These are phyloP conservation scores for Ophiostoma tasmaniense DNA, from an alignment of 2,329 filamentous ascomycete species.

Conservation along the genomic window DNA sequence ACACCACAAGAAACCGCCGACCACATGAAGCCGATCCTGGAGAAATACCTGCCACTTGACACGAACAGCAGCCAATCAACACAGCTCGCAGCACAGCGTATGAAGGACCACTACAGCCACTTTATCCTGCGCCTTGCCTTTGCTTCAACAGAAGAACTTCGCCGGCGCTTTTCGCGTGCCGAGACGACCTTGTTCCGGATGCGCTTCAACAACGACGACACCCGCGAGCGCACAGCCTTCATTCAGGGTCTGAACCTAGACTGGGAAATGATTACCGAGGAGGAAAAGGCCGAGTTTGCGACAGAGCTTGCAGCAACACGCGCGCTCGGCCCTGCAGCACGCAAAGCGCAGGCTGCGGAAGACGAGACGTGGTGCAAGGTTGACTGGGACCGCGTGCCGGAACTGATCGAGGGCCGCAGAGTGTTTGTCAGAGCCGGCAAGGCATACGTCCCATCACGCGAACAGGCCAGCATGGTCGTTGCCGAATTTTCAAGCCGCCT, in stretches of 20 bases:
- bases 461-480: slow-evolving; percentile 82
- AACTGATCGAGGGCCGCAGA: slow-evolving; percentile 70
- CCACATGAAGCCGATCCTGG: slow-evolving; percentile 78
- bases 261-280: slow-evolving; percentile 73
- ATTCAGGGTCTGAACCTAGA: slow-evolving; percentile 69
- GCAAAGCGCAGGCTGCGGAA: slow-evolving; percentile 42
- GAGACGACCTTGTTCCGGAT: slow-evolving; percentile 86
- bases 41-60: slow-evolving; percentile 77
- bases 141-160: slow-evolving; percentile 79
- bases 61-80: slow-evolving; percentile 58
- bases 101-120: slow-evolving; percentile 96
- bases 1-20: slow-evolving; percentile 68
- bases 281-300: slow-evolving; percentile 61
- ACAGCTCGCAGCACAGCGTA: slow-evolving; percentile 62
- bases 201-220: slow-evolving; percentile 68
- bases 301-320: slow-evolving; percentile 51
- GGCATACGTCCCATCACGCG: slow-evolving; percentile 80
- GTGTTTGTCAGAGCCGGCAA: slow-evolving; percentile 74
- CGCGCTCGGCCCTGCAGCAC: slow-evolving; percentile 27
- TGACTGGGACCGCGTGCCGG: slow-evolving; percentile 87
- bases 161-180: slow-evolving; percentile 74
- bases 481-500: slow-evolving; percentile 75
- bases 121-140: slow-evolving; percentile 95
- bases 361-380: slow-evolving; percentile 94
- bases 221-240: slow-evolving; percentile 64